These are phyloP conservation scores for Lipomyces oligophaga DNA, from an alignment of 805 yeast genomes.

Conservation along the genomic window DNA sequence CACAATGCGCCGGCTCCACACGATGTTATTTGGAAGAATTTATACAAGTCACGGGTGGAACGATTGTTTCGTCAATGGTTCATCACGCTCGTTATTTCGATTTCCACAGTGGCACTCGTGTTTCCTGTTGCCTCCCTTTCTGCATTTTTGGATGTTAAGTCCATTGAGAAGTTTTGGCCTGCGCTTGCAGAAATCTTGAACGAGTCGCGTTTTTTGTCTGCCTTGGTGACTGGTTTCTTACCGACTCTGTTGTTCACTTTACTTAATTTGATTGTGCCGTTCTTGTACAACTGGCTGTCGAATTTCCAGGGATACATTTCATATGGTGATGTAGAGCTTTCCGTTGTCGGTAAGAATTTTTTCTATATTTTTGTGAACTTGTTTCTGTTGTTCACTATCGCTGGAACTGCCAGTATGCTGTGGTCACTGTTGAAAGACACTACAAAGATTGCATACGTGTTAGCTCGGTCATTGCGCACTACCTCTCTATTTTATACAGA, in stretches of 20 bases:
- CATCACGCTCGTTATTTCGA: constrained; percentile 63
- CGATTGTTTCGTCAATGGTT: constrained; percentile 60
- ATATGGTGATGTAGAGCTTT: constrained; percentile 85
- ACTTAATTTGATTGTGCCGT: constrained; percentile 79
- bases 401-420: constrained; percentile 81
- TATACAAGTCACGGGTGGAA: constrained; percentile 73
- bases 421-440: constrained; percentile 85
- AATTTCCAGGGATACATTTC: constrained; percentile 84
- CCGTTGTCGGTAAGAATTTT: constrained; percentile 87
- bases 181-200: constrained; percentile 64
- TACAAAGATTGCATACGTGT: constrained; percentile 77
- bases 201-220: constrained; percentile 65
- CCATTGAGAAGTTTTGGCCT: constrained; percentile 81
- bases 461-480: constrained; percentile 76
- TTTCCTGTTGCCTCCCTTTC: constrained; percentile 84
- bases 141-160: constrained; percentile 69
- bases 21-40: constrained; percentile 89
- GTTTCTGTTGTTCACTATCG: constrained; percentile 88
- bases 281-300: constrained; percentile 77
- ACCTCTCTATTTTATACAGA: constrained; percentile 88
- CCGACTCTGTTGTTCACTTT: constrained; percentile 90
- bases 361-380: constrained; percentile 91
- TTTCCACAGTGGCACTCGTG: constrained; percentile 67
- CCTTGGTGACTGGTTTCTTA: constrained; percentile 77
- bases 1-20: constrained; percentile 92